Base-by-base conservation (phyloP, 331 rosid species). In the Rhamnella rubrinervis region DNA sequence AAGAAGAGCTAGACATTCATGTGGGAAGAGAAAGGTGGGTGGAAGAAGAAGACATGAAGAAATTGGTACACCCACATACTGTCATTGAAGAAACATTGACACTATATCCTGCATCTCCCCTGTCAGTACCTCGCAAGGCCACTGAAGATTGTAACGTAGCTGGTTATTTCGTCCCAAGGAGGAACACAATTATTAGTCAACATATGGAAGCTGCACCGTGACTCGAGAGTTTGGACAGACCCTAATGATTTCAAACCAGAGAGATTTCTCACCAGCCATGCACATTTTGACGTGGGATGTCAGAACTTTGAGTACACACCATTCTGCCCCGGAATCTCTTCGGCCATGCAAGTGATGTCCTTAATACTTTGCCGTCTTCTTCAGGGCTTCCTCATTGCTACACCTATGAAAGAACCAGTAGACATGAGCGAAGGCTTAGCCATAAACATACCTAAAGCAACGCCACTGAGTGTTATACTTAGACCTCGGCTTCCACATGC, bases 341-440 rank as follows among this genome's bases (percentile, higher is more conserved):
- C 65, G 63, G 89, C 83, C 23, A 1, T 71, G 12, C 86, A 78
- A 65, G 84, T 82, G 18, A 12, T 76, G 56, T 75, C 72, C 60
- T 69, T 85, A 68, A 70, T 84, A 0, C 13, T 82, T 7, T 88
- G 81, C 67, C 53, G 85, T 19, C 51, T 87, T 35, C 55, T 87
- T 65, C 92, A 87, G 65, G 92, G 87, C 2, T 87, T 87, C 71
- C 63, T 82, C 15, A 66, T 84, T 3, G 4, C 44, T 10, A 63
- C 75, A 8, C 52, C 53, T 4, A 40, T 1, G 1, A 71, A 70
- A 16, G 38, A 0, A 66, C 20, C 8, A 0, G 89, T 83, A 67
- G 88, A 85, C 25, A 76, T 87, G 89, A 74, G 10, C 13, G 85
- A 84, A 76, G 80, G 85, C 12, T 5, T 73, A 4, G 86, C 86